Evolutionary conservation across 306 rosid genomes (phyloP), one percentile per base, ranked within the genome.

Genomic region (Begonia peltatifolia): DNA sequence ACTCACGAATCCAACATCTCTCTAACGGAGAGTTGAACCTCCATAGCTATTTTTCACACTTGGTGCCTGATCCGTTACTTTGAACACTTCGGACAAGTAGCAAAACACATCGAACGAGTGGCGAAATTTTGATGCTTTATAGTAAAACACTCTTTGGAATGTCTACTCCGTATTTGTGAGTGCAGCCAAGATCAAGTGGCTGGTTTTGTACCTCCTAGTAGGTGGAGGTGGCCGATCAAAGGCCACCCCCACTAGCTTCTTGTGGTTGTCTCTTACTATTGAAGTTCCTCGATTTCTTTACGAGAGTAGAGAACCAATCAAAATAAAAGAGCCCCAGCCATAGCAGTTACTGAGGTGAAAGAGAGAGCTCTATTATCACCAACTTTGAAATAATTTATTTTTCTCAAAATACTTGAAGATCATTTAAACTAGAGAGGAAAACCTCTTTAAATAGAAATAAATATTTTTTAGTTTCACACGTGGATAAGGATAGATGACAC

Each of bases 141-240:
- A 2, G 89, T 74, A 52, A 74, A 81, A 14, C 76, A 70, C 66
- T 44, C 23, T 76, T 49, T 12, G 55, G 44, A 49, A 71, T 76
- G 6, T 73, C 60, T 2, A 77, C 65, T 22, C 80, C 84, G 15
- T 64, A 42, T 25, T 55, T 64, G 50, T 78, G 68, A 2, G 69
- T 63, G 10, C 14, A 18, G 56, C 63, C 17, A 64, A 56, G 4
- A 49, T 43, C n/a, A 10, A 42, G 35, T 56, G 69, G 36, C 5
- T 3, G 63, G 62, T 8, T 53, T 12, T 9, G 41, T 12, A 5
- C 60, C 56, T 8, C 51, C 47, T 23, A 69, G 51, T 10, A 47
- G 30, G 10, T 12, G 65, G 14, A 69, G 74, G 53, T 69, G 74
- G 30, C 74, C 74, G 10, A 69, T 14, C 13, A 69, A 10, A 6